A percentile compares a stretch with the other conserved stretches of the same genome.
Conservation (phyloP, 202 grass and related monocot species). For the Setaria italica region DNA sequence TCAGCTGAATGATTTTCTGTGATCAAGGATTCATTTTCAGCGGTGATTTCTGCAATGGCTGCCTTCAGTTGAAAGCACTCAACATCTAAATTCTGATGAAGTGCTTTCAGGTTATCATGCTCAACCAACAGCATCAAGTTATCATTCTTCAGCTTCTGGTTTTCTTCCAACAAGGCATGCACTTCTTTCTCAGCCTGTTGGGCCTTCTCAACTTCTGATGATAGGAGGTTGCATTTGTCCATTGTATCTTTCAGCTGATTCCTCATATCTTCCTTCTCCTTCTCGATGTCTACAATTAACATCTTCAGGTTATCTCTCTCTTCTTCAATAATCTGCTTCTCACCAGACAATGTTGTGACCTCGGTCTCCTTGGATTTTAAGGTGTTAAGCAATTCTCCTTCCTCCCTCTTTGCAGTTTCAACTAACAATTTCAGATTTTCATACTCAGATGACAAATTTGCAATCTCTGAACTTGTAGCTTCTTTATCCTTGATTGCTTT, state of each 20-base stretch:
- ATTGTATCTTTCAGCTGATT: conserved; percentile 51
- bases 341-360: conserved; percentile 37
- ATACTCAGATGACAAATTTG: conserved; percentile 57
- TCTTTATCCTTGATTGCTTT: conserved; percentile 68
- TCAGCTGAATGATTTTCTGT: conserved; percentile 52
- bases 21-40: conserved; percentile 52
- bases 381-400: conserved; percentile 40
- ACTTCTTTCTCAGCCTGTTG: conserved; percentile 48
- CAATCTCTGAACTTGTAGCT: conserved; percentile 43
- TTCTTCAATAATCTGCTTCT: conserved; percentile 47
- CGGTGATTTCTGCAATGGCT: conserved; percentile 39
- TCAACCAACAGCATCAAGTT: conserved; percentile 44
- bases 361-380: conserved; percentile 48
- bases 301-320: conserved; percentile 55
- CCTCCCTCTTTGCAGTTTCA: conserved; percentile 46
- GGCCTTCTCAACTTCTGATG: conserved; percentile 54
- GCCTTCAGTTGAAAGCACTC: conserved; percentile 45
- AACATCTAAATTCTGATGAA: conserved; percentile 42
- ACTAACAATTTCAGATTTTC: conserved; percentile 51
- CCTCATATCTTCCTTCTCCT: conserved; percentile 38
- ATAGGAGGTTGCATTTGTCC: conserved; percentile 46
- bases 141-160: conserved; percentile 52
- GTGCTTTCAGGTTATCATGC: conserved; percentile 44
- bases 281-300: conserved; percentile 46
- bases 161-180: conserved; percentile 50